A percentile compares a stretch with the other conserved stretches of the same genome.
Conservation (phyloP, 2,329 filamentous ascomycete genomes). For the Pseudocercospora musae region DNA sequence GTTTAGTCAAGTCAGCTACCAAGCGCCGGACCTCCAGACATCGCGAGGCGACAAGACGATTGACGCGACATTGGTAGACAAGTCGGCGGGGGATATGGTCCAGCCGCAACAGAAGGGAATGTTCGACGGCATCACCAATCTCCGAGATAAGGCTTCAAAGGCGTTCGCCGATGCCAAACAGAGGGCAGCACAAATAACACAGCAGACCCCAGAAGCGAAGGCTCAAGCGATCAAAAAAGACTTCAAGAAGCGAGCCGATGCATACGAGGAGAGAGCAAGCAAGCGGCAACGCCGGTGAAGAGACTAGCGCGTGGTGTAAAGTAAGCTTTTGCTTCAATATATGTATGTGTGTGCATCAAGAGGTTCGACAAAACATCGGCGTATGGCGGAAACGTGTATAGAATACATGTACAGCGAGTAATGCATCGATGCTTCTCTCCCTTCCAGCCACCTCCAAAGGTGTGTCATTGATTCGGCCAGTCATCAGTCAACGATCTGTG, state of each 20-base stretch:
- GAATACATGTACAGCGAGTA: background rate
- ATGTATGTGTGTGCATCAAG: background rate
- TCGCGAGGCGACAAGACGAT: constrained; percentile 12
- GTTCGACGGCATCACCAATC: constrained; percentile 1
- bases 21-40: constrained; percentile 18
- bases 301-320: background rate
- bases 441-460: background rate
- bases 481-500: background rate
- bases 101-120: constrained; percentile 14
- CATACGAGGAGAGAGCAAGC: constrained; percentile 24
- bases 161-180: background rate
- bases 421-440: background rate
- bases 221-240: constrained; percentile 20
- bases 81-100: constrained; percentile 18
- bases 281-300: background rate
- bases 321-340: background rate
- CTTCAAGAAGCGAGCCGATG: constrained; percentile 25
- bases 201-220: constrained; percentile 8
- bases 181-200: background rate
- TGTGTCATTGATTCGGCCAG: background rate
- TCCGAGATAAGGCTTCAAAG: constrained; percentile 4
- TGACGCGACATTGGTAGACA: constrained; percentile 17
- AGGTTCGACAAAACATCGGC: background rate
- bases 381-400: background rate
- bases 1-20: constrained; percentile 22